phyloP scores from a whole-genome alignment of 768 basidiomycete species.

The Polyporus arcularius region DNA sequence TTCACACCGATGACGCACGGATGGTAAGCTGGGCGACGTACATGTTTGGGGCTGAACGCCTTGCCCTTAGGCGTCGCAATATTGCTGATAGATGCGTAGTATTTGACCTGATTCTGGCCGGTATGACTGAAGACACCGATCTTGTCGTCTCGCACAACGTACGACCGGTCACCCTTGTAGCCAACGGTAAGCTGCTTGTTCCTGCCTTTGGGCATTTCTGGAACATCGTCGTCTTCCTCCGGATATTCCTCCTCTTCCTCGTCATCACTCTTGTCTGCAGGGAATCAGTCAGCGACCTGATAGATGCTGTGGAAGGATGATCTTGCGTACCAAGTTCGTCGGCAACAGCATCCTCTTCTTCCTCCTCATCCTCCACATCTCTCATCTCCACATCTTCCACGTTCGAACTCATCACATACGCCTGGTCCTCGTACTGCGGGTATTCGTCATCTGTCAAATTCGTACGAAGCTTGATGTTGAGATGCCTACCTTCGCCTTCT shows the following conservation, averaged over 20 bases:
- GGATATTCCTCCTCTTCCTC: slow-evolving; percentile 36
- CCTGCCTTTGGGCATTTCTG: slow-evolving; percentile 49
- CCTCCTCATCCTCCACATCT: slow-evolving; percentile 74
- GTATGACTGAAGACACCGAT: slow-evolving; percentile 89
- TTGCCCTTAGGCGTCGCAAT: slow-evolving; percentile 79
- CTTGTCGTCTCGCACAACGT: slow-evolving; percentile 88
- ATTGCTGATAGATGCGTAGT: slow-evolving; percentile 84
- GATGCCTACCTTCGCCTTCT: slow-evolving; percentile 70
- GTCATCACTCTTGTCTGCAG: slow-evolving; percentile 30
- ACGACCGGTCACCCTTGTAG: slow-evolving; percentile 93
- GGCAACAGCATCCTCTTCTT: slow-evolving; percentile 73
- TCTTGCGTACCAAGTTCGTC: slow-evolving; percentile 60
- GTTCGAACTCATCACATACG: slow-evolving; percentile 74
- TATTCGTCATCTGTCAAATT: not conserved
- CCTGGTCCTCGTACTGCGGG: slow-evolving; percentile 76
- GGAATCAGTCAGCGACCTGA: not conserved
- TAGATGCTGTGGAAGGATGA: no score
- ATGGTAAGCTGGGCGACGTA: slow-evolving; percentile 35
- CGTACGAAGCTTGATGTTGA: not conserved
- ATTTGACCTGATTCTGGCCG: slow-evolving; percentile 71
- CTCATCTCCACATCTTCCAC: slow-evolving; percentile 89
- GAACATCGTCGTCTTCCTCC: slow-evolving; percentile 46
- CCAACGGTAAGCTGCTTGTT: slow-evolving; percentile 93
- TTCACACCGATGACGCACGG: not conserved
- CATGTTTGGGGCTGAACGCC: slow-evolving; percentile 84